Evolutionary conservation across 2,329 filamentous ascomycete species (phyloP).

Genomic region (Aspergillus intermedius): DNA sequence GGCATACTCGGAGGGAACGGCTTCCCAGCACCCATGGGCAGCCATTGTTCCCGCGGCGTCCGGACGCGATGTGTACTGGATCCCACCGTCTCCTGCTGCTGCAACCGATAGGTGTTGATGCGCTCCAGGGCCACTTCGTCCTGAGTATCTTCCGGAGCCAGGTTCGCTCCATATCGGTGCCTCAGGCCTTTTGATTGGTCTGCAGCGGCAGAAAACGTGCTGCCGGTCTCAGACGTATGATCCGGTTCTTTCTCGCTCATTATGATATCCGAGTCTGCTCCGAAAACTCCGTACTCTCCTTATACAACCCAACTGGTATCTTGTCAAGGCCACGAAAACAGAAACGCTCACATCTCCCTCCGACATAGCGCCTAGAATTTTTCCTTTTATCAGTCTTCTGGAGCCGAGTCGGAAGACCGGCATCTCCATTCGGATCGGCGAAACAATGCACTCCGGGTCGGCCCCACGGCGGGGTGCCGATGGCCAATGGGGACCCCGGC

Average conservation of each 20-base stretch:
- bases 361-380: background rate
- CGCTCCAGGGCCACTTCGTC: slow-evolving; percentile 5
- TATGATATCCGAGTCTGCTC: no score
- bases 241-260: no score
- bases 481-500: background rate
- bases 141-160: background rate
- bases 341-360: background rate
- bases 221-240: background rate
- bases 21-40: slow-evolving; percentile 31
- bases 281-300: no score
- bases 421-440: background rate
- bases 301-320: no score
- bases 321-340: background rate
- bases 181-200: background rate
- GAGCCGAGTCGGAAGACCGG: background rate
- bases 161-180: background rate
- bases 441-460: background rate
- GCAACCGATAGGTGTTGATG: slow-evolving; percentile 21
- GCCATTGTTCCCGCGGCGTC: slow-evolving; percentile 12
- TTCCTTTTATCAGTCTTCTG: background rate
- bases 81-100: slow-evolving; percentile 21
- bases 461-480: background rate
- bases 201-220: background rate
- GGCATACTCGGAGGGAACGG: slow-evolving; percentile 44
- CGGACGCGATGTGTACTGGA: slow-evolving; percentile 11